Percentiles rank a stretch among this genome's conserved stretches.
Evolutionary conservation across 2,329 filamentous ascomycete genomes (phyloP).

Genomic region (Juglanconis juglandina): DNA sequence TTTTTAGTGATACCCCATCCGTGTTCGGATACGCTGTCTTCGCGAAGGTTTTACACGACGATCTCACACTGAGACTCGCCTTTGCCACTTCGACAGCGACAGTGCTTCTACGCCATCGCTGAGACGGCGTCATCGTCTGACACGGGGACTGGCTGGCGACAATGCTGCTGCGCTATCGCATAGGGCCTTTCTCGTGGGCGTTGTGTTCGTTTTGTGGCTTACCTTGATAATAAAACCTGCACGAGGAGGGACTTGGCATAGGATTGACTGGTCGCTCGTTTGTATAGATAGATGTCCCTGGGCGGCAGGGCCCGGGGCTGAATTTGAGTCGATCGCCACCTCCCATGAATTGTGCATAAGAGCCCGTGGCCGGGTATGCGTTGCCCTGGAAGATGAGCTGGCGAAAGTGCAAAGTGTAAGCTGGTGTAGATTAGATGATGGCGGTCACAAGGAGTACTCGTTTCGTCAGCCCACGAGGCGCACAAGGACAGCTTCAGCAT

Average conservation of each 20-base stretch:
- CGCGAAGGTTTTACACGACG: conserved; percentile 21
- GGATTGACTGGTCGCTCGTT: not conserved
- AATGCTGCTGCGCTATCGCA: conserved; percentile 55
- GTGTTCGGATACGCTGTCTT: conserved; percentile 51
- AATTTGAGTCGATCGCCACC: not conserved
- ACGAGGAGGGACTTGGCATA: not conserved
- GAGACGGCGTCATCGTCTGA: conserved; percentile 46
- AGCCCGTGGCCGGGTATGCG: too few relatives aligned
- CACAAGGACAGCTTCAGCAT: too few relatives aligned
- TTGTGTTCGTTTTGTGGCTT: conserved; percentile 12
- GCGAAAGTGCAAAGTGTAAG: too few relatives aligned
- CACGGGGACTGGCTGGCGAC: conserved; percentile 43
- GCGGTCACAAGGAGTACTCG: too few relatives aligned
- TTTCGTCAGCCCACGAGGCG: too few relatives aligned
- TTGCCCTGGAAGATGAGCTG: too few relatives aligned
- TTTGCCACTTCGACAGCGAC: conserved; percentile 44
- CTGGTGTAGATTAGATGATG: too few relatives aligned
- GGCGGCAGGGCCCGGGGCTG: not conserved
- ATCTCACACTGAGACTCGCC: conserved; percentile 24
- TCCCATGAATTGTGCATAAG: not conserved
- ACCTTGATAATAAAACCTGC: not conserved
- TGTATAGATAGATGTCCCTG: not conserved
- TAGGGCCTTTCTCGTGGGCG: conserved; percentile 17
- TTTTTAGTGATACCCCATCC: conserved; percentile 52
- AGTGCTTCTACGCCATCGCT: conserved; percentile 56